These are phyloP conservation scores for Lepidium sativum DNA, from an alignment of 345 rosid genomes.

Conservation along the genomic window DNA sequence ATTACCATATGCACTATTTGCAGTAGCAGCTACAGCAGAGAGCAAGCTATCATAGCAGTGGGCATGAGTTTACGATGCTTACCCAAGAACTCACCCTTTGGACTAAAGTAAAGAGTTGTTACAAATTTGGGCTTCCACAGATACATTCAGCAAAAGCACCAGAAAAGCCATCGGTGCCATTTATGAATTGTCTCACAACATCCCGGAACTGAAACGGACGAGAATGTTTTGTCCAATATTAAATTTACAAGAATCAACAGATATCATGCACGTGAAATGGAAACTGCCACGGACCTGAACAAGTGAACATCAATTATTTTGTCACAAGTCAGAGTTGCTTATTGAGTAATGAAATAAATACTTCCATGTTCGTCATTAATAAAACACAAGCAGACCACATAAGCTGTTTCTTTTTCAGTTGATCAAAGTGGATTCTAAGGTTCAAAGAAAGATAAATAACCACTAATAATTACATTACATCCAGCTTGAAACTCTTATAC, in stretches of 20 bases:
- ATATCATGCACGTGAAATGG: constrained; percentile 1
- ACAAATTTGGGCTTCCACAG: constrained; percentile 93
- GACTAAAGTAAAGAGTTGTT: too few relatives aligned
- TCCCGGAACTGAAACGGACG: constrained; percentile 74
- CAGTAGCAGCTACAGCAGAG: too few relatives aligned
- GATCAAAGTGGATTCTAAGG: background rate
- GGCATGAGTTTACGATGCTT: too few relatives aligned
- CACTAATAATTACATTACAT: background rate
- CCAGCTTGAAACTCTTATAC: background rate
- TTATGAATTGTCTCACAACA: constrained; percentile 81
- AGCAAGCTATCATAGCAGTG: too few relatives aligned
- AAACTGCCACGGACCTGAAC: too few relatives aligned
- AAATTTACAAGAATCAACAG: background rate
- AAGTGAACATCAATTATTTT: background rate
- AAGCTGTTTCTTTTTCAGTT: background rate
- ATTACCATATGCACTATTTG: too few relatives aligned
- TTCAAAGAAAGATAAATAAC: background rate
- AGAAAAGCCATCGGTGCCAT: constrained; percentile 93
- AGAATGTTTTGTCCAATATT: background rate
- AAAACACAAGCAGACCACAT: background rate
- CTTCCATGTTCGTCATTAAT: background rate
- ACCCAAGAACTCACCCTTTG: too few relatives aligned
- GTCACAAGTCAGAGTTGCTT: background rate
- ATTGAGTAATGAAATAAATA: background rate
- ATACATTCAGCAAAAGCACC: constrained; percentile 97